A percentile compares a stretch with the other conserved stretches of the same genome.
Evolutionary conservation across 306 rosid genomes (phyloP).

Genomic region (Citrullus colocynthis): DNA sequence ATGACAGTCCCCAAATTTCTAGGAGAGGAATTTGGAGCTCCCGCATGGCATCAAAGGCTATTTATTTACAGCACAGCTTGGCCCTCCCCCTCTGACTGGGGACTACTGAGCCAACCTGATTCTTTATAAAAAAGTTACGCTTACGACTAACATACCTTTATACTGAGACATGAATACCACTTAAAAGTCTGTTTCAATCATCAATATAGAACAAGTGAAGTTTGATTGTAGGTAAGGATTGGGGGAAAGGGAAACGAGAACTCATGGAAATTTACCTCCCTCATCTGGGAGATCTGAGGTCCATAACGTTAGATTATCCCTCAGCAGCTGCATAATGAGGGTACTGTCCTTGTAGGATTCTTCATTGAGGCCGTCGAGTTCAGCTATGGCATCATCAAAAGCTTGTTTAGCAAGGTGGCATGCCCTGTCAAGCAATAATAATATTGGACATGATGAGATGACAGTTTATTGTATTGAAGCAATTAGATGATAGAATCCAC

Average conservation of each 20-base stretch:
- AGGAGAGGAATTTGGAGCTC: neutral
- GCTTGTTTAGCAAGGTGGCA: conserved; percentile 35
- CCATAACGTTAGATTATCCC: conserved; percentile 68
- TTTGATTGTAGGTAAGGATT: neutral
- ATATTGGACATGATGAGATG: neutral
- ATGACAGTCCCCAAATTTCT: neutral
- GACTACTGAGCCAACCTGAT: neutral
- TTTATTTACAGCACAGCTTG: neutral
- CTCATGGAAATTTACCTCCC: conserved; percentile 33
- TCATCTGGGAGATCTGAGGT: conserved; percentile 55
- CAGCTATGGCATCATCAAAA: conserved; percentile 34
- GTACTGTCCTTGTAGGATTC: conserved; percentile 49
- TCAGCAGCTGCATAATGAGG: conserved; percentile 31
- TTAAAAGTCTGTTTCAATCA: neutral
- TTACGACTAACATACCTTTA: neutral
- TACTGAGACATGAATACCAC: neutral
- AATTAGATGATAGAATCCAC: neutral
- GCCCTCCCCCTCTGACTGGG: neutral
- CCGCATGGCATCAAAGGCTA: neutral
- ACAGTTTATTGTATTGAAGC: neutral
- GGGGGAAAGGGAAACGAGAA: neutral
- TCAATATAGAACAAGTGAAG: neutral
- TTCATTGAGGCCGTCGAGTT: conserved; percentile 30
- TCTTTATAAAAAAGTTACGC: neutral
- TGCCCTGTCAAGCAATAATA: conserved; percentile 7